These are phyloP conservation scores for Vanrija pseudolonga DNA, from an alignment of 1,284 basidiomycete genomes.

Conservation along the genomic window DNA sequence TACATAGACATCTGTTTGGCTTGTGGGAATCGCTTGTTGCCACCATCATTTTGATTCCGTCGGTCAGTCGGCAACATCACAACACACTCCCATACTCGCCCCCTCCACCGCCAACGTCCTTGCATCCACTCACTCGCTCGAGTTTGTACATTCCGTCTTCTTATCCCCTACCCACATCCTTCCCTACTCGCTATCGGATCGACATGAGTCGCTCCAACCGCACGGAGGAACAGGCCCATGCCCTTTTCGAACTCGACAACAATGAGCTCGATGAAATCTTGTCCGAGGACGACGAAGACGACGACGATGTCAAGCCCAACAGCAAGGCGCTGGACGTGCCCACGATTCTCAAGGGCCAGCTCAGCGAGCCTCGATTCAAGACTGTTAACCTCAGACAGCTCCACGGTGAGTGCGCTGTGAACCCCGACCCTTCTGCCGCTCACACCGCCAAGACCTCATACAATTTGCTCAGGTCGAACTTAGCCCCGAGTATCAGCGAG, in stretches of 20 bases:
- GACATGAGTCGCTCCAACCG: too few species aligned
- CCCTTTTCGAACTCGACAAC: constrained; percentile 15
- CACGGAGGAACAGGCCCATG: too few species aligned
- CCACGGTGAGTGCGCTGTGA: constrained; percentile 24
- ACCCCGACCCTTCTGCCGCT: background rate
- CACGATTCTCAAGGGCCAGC: constrained; percentile 21
- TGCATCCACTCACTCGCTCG: too few species aligned
- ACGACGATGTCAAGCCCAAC: constrained; percentile 20
- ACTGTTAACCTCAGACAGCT: constrained; percentile 24
- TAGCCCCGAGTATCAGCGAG: constrained; percentile 42
- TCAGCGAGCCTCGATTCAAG: constrained; percentile 24
- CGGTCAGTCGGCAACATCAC: too few species aligned
- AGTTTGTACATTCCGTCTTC: background rate
- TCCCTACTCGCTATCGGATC: too few species aligned
- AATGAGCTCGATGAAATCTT: constrained; percentile 30
- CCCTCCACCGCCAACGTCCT: too few species aligned
- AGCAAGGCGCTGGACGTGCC: constrained; percentile 5
- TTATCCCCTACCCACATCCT: background rate
- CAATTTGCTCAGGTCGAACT: constrained; percentile 35
- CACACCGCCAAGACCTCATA: constrained; percentile 26
- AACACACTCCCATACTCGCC: background rate
- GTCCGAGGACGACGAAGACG: constrained; percentile 25
- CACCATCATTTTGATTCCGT: too few species aligned
- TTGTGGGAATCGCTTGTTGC: too few species aligned
- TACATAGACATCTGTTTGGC: too few species aligned